phyloP scores from a whole-genome alignment of 2,329 filamentous ascomycete genomes.

The Fusarium luffae region DNA sequence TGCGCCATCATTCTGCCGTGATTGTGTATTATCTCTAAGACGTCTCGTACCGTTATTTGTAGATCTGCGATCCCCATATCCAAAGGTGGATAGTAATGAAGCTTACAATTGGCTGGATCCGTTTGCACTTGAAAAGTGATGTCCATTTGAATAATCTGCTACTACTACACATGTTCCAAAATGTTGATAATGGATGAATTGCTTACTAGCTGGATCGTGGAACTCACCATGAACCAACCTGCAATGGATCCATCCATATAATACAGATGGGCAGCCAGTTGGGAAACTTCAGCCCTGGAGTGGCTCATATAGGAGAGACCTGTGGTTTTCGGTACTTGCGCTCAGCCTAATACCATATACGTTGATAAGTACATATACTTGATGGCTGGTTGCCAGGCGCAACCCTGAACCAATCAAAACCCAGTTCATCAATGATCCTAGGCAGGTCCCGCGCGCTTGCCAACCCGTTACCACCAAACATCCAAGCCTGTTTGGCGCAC shows the following conservation, averaged over 20 bases:
- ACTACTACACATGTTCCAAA: background rate
- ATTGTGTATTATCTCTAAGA: background rate
- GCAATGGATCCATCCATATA: background rate
- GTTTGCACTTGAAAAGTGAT: background rate
- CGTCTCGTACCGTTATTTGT: background rate
- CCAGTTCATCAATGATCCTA: background rate
- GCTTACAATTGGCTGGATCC: background rate
- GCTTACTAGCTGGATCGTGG: background rate
- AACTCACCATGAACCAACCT: background rate
- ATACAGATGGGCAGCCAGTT: background rate
- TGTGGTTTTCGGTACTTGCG: conserved; percentile 18
- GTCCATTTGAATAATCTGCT: background rate
- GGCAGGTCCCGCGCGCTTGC: conserved; percentile 42
- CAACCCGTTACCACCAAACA: conserved; percentile 40
- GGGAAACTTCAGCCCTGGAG: conserved; percentile 12
- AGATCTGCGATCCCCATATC: background rate
- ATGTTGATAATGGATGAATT: background rate
- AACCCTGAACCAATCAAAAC: conserved; percentile 26
- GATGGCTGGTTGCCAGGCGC: conserved; percentile 42
- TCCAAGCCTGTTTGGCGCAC: conserved; percentile 33
- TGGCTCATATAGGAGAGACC: conserved; percentile 12
- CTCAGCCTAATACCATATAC: rapidly evolving
- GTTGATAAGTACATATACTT: conserved; percentile 25
- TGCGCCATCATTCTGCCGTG: background rate
- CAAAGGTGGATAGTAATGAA: background rate